A percentile compares a stretch with the other conserved stretches of the same genome.
phyloP scores from a whole-genome alignment of 2,329 filamentous ascomycete species.

The Nemania sp. region DNA sequence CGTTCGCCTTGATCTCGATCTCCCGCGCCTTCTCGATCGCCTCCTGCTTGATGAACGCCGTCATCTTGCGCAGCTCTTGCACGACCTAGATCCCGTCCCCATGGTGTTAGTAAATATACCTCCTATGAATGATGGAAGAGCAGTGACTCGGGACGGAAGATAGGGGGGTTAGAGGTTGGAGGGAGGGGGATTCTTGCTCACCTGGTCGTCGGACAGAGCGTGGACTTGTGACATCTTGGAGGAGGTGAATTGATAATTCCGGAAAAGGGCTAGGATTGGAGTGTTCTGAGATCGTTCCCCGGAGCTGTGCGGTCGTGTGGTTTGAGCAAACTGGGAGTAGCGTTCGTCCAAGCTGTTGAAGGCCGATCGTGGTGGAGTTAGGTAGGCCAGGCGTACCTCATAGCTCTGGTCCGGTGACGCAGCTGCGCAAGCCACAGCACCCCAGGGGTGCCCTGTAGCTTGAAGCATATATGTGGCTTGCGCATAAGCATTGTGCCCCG shows the following conservation, averaged over 20 bases:
- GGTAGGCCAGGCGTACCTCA: conserved; percentile 11
- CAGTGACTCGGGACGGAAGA: too few relatives aligned
- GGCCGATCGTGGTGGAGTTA: conserved; percentile 32
- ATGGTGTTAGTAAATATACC: conserved; percentile 16
- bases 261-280: conserved; percentile 18
- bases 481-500: background rate
- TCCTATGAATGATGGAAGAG: too few relatives aligned
- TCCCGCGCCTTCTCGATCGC: conserved; percentile 96
- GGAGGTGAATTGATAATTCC: conserved; percentile 50
- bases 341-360: conserved; percentile 12
- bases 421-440: conserved; percentile 38
- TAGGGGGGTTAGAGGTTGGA: too few relatives aligned
- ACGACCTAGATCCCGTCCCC: conserved; percentile 75
- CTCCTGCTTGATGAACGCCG: conserved; percentile 99
- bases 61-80: conserved; percentile 99
- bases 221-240: conserved; percentile 89
- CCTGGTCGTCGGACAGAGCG: conserved; percentile 98
- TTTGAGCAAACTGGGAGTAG: conserved; percentile 11
- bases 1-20: conserved; percentile 97
- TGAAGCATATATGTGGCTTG: background rate
- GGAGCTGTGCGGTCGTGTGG: background rate
- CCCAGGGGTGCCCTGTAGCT: background rate
- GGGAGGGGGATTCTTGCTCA: conserved; percentile 57
- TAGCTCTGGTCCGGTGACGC: conserved; percentile 36
- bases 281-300: conserved; percentile 1